phyloP scores from a whole-genome alignment of 768 basidiomycete species.

The Melanogaster broomeanus region DNA sequence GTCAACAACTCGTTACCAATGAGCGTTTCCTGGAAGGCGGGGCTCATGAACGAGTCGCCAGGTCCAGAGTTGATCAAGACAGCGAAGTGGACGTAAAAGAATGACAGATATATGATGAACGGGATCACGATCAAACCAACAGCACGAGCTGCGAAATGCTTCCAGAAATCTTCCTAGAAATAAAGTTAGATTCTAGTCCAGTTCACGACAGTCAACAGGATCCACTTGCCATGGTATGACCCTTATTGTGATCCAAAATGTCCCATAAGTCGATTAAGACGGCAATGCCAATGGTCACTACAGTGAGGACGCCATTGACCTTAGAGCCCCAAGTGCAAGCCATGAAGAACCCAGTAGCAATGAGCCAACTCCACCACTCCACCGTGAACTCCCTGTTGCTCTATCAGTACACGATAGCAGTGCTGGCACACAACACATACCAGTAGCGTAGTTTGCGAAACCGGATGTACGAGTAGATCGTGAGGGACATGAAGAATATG shows the following conservation, averaged over 20 bases:
- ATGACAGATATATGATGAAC: conserved; percentile 85
- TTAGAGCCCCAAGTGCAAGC: conserved; percentile 97
- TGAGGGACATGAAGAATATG: conserved; percentile 94
- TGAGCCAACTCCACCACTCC: conserved; percentile 95
- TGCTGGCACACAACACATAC: conserved; percentile 41
- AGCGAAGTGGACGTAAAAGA: conserved; percentile 95
- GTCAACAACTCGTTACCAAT: conserved; percentile 88
- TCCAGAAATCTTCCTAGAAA: conserved; percentile 80
- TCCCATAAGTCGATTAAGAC: conserved; percentile 96
- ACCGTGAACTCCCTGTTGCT: conserved; percentile 74
- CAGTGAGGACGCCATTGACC: conserved; percentile 94
- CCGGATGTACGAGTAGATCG: conserved; percentile 89
- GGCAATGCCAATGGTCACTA: conserved; percentile 84
- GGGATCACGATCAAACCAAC: conserved; percentile 88
- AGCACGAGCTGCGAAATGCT: conserved; percentile 85
- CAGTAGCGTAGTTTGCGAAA: conserved; percentile 93
- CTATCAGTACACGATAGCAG: conserved; percentile 5
- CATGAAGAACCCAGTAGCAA: conserved; percentile 89
- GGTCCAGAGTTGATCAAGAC: conserved; percentile 87
- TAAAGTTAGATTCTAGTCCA: not conserved
- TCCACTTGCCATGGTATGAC: conserved; percentile 67
- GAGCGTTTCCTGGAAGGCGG: conserved; percentile 96
- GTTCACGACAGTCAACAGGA: not conserved
- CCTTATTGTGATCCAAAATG: conserved; percentile 81
- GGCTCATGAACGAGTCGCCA: conserved; percentile 97